phyloP scores from a whole-genome alignment of 805 yeast genomes.

The Metschnikowia lunata region DNA sequence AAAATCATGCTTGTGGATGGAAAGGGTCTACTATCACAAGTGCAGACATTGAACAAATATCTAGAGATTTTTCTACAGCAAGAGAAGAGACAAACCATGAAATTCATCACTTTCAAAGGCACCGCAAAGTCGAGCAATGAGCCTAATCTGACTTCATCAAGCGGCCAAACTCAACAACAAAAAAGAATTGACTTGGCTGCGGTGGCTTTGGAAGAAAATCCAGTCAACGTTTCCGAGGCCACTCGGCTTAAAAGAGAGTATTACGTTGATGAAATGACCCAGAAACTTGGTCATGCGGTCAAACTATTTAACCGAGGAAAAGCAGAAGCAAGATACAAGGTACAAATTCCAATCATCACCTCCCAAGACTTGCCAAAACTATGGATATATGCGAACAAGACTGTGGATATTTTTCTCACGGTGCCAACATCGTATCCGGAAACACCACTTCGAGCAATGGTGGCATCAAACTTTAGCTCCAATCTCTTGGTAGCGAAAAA shows the following conservation, averaged over 20 bases:
- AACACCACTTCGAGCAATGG: conserved; percentile 16
- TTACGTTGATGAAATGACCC: conserved; percentile 23
- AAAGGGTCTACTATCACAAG: conserved; percentile 49
- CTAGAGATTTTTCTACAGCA: conserved; percentile 55
- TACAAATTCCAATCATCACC: conserved; percentile 27
- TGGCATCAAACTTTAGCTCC: conserved; percentile 30
- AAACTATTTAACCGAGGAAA: conserved; percentile 26
- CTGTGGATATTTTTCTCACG: conserved; percentile 28
- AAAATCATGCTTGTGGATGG: conserved; percentile 39
- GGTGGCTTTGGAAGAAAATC: conserved; percentile 3
- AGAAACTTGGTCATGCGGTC: conserved; percentile 22
- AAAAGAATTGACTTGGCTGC: conserved; percentile 6
- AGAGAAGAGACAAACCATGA: conserved; percentile 59
- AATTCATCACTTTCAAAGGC: conserved; percentile 43
- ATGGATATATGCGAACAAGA: conserved; percentile 23
- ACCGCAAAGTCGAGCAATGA: not conserved
- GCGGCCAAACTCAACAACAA: not conserved
- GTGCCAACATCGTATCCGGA: conserved; percentile 35
- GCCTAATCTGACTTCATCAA: conserved; percentile 2
- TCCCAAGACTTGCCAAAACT: conserved; percentile 21
- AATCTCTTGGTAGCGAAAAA: conserved; percentile 25
- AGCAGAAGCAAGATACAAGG: conserved; percentile 27
- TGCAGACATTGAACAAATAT: conserved; percentile 51
- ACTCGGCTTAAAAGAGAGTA: conserved; percentile 8
- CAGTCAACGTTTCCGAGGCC: conserved; percentile 2